A percentile compares a stretch with the other conserved stretches of the same genome.
Conservation (phyloP, 257 asterid species). For the Nicotiana knightiana region DNA sequence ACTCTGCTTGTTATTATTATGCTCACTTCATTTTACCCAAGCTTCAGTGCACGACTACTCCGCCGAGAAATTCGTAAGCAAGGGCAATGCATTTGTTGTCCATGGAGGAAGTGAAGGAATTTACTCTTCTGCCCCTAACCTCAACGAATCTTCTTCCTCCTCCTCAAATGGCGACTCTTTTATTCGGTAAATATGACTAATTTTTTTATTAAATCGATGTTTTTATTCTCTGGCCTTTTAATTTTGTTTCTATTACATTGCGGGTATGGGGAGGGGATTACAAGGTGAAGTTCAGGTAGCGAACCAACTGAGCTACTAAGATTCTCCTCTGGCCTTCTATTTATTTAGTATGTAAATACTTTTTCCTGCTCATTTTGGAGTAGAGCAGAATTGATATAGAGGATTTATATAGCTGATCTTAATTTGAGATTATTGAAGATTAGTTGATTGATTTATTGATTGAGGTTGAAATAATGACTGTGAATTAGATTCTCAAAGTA, state of each 20-base stretch:
- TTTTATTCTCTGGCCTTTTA: not conserved
- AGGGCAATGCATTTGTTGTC: slow-evolving; percentile 83
- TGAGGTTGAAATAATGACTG: not conserved
- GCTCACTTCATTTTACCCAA: slow-evolving; percentile 25
- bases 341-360: not conserved
- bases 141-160: slow-evolving; percentile 38
- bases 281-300: no score
- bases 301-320: no score
- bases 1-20: not conserved
- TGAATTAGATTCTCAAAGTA: not conserved
- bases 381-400: not conserved
- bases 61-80: slow-evolving; percentile 43
- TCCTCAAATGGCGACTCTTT: slow-evolving; percentile 56
- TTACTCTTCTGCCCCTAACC: slow-evolving; percentile 57
- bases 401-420: not conserved
- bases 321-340: no score
- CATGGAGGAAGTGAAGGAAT: slow-evolving; percentile 97
- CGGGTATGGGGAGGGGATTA: no score
- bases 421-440: not conserved
- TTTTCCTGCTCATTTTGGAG: not conserved
- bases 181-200: slow-evolving; percentile 41
- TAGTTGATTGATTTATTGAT: not conserved
- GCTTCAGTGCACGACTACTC: slow-evolving; percentile 81
- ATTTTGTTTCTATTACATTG: no score
- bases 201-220: not conserved